These are phyloP conservation scores for Didymella pinodella DNA, from an alignment of 2,329 filamentous ascomycete species.

Conservation along the genomic window DNA sequence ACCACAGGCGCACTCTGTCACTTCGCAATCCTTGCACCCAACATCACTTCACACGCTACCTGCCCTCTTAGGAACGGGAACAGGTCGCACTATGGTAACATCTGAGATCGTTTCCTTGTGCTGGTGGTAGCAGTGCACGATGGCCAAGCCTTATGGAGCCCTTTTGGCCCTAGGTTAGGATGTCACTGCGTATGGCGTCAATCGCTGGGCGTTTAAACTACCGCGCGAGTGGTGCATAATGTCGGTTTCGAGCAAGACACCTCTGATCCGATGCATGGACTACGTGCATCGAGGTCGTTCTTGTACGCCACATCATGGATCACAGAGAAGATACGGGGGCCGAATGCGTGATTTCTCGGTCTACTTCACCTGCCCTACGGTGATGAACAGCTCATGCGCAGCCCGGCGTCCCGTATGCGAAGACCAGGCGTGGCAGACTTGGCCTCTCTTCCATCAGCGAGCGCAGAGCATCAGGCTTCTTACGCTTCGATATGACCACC, in stretches of 20 bases:
- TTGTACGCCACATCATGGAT: background rate
- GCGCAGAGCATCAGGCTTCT: background rate
- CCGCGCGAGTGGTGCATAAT: background rate
- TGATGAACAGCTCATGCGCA: background rate
- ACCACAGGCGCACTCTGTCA: background rate
- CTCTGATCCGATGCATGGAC: background rate
- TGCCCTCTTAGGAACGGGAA: conserved; percentile 15
- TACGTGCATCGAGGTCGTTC: background rate
- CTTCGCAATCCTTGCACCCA: conserved; percentile 1
- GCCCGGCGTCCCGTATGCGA: background rate
- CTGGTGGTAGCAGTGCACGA: background rate
- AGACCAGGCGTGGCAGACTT: background rate
- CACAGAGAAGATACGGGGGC: background rate
- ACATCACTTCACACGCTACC: conserved; percentile 3
- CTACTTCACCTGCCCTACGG: background rate
- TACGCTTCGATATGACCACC: background rate
- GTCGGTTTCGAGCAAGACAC: background rate
- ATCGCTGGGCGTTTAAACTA: background rate
- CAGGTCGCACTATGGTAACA: background rate
- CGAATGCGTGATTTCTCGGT: background rate
- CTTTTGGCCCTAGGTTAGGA: background rate
- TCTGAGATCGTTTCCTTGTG: background rate
- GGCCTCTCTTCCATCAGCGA: background rate
- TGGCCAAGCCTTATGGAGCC: background rate
- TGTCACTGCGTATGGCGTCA: background rate